phyloP scores from a whole-genome alignment of 345 rosid genomes.

The Cardiospermum halicacabum region DNA sequence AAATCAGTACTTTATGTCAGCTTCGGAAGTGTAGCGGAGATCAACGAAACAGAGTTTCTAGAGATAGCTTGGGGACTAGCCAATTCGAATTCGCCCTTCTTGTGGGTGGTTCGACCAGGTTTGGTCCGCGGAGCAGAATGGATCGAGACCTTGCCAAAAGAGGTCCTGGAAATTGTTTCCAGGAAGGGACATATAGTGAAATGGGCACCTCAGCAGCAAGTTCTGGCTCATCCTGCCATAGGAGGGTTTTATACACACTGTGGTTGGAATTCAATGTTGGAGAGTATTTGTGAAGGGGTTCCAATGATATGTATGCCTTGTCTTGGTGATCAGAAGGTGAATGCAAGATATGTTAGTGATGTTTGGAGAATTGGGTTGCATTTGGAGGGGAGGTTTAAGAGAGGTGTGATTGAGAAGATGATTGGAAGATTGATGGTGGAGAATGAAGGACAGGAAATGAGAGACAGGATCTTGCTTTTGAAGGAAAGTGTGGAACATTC shows the following conservation, averaged over 20 bases:
- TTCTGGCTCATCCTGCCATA: slow-evolving; percentile 24
- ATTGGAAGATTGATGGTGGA: slow-evolving; percentile 17
- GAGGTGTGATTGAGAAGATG: slow-evolving; percentile 17
- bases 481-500: slow-evolving; percentile 16
- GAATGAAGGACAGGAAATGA: slow-evolving; percentile 30
- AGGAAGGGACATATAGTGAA: slow-evolving; percentile 25
- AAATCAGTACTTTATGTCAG: slow-evolving; percentile 41
- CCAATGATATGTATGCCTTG: slow-evolving; percentile 37
- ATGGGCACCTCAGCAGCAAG: slow-evolving; percentile 38
- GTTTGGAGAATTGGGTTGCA: slow-evolving; percentile 30
- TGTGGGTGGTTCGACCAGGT: slow-evolving; percentile 27
- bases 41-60: slow-evolving; percentile 14
- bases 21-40: slow-evolving; percentile 38
- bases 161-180: slow-evolving; percentile 20
- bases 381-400: slow-evolving; percentile 21
- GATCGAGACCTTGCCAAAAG: slow-evolving; percentile 22
- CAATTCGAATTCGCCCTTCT: slow-evolving; percentile 21
- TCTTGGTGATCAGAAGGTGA: slow-evolving; percentile 30
- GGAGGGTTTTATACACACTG: slow-evolving; percentile 34
- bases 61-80: slow-evolving; percentile 30
- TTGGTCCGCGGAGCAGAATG: not conserved
- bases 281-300: slow-evolving; percentile 27
- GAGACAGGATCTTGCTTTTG: slow-evolving; percentile 15
- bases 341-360: slow-evolving; percentile 19
- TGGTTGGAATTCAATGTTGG: slow-evolving; percentile 32